A percentile compares a stretch with the other conserved stretches of the same genome.
phyloP scores from a whole-genome alignment of 495 filamentous ascomycete species.

The Aspergillus bridgeri region DNA sequence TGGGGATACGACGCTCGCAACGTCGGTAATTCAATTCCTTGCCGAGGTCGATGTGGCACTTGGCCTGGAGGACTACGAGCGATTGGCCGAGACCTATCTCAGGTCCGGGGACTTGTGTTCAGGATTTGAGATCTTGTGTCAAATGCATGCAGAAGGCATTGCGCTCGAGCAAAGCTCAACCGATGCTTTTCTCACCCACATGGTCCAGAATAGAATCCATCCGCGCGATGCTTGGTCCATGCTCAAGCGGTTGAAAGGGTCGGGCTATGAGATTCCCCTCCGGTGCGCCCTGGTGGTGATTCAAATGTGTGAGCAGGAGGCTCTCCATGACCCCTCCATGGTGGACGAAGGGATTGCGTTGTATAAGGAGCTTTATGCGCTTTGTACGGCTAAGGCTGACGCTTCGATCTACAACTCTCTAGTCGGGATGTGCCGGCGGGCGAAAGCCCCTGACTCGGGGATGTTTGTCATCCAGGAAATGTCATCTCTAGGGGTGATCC shows the following conservation, averaged over 20 bases:
- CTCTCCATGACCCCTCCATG: slow-evolving; percentile 22
- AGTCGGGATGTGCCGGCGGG: slow-evolving; percentile 55
- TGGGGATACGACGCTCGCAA: slow-evolving; percentile 59
- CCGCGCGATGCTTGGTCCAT: slow-evolving; percentile 47
- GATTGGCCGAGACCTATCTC: slow-evolving; percentile 66
- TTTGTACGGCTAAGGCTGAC: slow-evolving; percentile 57
- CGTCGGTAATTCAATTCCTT: slow-evolving; percentile 37
- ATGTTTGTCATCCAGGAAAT: slow-evolving; percentile 76
- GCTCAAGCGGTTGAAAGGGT: slow-evolving; percentile 48
- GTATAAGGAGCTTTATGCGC: slow-evolving; percentile 66
- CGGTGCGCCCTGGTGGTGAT: slow-evolving; percentile 29
- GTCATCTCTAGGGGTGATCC: slow-evolving; percentile 56
- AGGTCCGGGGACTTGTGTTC: slow-evolving; percentile 48
- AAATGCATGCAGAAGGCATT: slow-evolving; percentile 63
- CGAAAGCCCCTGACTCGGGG: slow-evolving; percentile 49
- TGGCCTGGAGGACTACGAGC: slow-evolving; percentile 68
- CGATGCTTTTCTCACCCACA: slow-evolving; percentile 49
- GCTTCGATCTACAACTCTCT: slow-evolving; percentile 65
- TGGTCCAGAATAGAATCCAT: slow-evolving; percentile 30
- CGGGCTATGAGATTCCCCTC: slow-evolving; percentile 28
- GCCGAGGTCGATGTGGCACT: slow-evolving; percentile 48
- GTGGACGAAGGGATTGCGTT: slow-evolving; percentile 56
- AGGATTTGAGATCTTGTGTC: slow-evolving; percentile 59
- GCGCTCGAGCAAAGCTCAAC: slow-evolving; percentile 52
- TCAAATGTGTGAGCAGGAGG: slow-evolving; percentile 31